These are phyloP conservation scores for Bacidia gigantensis DNA, from an alignment of 495 filamentous ascomycete species.

Conservation along the genomic window DNA sequence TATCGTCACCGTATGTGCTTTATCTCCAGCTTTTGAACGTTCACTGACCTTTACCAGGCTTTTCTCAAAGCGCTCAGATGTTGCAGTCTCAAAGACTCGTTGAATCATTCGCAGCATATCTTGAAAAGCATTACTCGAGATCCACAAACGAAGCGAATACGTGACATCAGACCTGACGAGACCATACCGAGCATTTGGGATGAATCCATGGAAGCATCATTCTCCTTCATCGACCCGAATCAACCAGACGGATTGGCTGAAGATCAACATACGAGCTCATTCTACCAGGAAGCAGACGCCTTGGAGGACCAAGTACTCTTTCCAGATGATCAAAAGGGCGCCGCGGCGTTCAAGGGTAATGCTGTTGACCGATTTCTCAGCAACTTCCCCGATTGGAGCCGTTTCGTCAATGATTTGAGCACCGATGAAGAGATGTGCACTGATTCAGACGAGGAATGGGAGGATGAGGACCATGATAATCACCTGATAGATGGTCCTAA, in stretches of 20 bases:
- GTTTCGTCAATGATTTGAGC: constrained; percentile 21
- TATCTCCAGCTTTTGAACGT: not conserved
- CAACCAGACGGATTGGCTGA: constrained; percentile 5
- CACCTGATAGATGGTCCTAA: too few species aligned
- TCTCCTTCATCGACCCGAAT: constrained; percentile 16
- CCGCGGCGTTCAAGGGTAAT: constrained; percentile 27
- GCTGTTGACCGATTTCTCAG: constrained; percentile 24
- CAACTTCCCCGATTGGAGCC: constrained; percentile 16
- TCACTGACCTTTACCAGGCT: constrained; percentile 16
- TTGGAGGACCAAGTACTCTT: constrained; percentile 35
- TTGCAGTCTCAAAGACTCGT: constrained; percentile 19
- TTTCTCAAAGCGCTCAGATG: constrained; percentile 28
- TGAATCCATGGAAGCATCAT: constrained; percentile 18
- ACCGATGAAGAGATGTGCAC: constrained; percentile 2
- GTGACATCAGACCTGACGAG: constrained; percentile 30
- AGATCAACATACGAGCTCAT: constrained; percentile 15
- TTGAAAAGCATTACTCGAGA: constrained; percentile 28
- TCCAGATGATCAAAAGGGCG: constrained; percentile 22
- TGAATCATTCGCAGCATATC: constrained; percentile 23
- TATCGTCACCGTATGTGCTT: constrained; percentile 20
- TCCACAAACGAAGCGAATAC: constrained; percentile 24
- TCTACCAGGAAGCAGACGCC: constrained; percentile 33
- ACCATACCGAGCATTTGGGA: constrained; percentile 27
- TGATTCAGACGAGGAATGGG: too few species aligned
- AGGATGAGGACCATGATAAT: too few species aligned